Evolutionary conservation across 2,329 filamentous ascomycete species (phyloP).

Genomic region (Fusarium bactridioides): DNA sequence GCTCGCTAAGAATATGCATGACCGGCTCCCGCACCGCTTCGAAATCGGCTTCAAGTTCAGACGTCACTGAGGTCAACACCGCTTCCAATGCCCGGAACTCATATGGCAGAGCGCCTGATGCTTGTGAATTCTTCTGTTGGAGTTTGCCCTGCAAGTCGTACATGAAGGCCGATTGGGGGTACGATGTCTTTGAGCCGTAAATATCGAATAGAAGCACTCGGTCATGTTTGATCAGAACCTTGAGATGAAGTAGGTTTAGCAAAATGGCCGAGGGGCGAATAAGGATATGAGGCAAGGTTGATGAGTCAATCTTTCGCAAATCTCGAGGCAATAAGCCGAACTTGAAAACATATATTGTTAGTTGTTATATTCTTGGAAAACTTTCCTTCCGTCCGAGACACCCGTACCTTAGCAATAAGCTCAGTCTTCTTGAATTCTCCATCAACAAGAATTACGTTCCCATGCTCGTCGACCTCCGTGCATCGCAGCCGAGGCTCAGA

Average conservation of each 20-base stretch:
- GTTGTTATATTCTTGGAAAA: neutral
- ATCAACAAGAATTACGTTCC: slow-evolving; percentile 90
- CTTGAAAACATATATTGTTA: slow-evolving; percentile 51
- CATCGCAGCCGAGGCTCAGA: slow-evolving; percentile 88
- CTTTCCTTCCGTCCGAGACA: neutral
- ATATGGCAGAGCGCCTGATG: slow-evolving; percentile 79
- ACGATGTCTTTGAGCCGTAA: slow-evolving; percentile 92
- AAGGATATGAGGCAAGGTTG: slow-evolving; percentile 92
- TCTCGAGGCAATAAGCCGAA: slow-evolving; percentile 94
- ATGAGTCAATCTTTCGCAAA: slow-evolving; percentile 96
- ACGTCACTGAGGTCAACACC: slow-evolving; percentile 91
- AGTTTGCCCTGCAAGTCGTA: slow-evolving; percentile 95
- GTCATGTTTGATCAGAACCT: slow-evolving; percentile 94
- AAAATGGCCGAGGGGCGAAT: slow-evolving; percentile 92
- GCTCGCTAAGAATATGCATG: slow-evolving; percentile 83
- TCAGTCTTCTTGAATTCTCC: slow-evolving; percentile 98
- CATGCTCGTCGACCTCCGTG: slow-evolving; percentile 92
- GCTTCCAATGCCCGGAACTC: slow-evolving; percentile 97
- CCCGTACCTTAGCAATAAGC: slow-evolving; percentile 84
- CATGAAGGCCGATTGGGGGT: slow-evolving; percentile 96
- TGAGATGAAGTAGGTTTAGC: slow-evolving; percentile 94
- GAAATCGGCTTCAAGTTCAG: slow-evolving; percentile 91
- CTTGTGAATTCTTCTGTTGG: slow-evolving; percentile 72
- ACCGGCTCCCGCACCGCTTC: slow-evolving; percentile 93
- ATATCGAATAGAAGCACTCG: slow-evolving; percentile 95